Base-by-base conservation (phyloP, 805 yeast species). In the Wickerhamiella hasegawae region DNA sequence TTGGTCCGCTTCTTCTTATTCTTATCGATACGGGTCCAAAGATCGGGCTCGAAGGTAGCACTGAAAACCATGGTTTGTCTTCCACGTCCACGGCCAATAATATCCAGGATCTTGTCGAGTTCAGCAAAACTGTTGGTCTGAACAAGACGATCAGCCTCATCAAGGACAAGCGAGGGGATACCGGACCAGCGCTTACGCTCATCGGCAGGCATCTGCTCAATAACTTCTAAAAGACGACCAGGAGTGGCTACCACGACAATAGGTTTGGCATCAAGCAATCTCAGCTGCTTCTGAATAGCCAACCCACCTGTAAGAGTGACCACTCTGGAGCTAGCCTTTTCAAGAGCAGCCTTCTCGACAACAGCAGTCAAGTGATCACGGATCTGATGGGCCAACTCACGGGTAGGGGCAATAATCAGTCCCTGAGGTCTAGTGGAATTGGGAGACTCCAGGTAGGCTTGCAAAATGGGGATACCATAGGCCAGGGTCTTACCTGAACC, bases 401-500 rank as follows among this genome's bases (percentile, higher is more conserved):
- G 70, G 0, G 99, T 90, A 22, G 99, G 99, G 0, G 94, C 78
- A 50, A 90, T 79, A 20, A 90, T 69, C 10, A 90, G 61, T 4
- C 84, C 97, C 29, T 33, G 45, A 2, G 43, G 46, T 5, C 36
- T 24, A 30, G 29, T 37, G 12, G 40, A 41, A 55, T 53, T 12
- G 45, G 31, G 12, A 18, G 23, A 14, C 18, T 31, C 27, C 18
- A 38, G 15, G 73, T 46, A 39, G 70, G 68, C 40, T 11, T 87
- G 94, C 40, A 90, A 55, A 20, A 92, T 76, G 8, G 98, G 96
- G 19, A 90, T 71, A 31, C 95, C 95, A 54, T 82, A 90, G 0
- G 98, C 99, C 39, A 85, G 62, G 0, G 98, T 90, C 53, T 90
- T 90, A 65, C 98, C 98, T 1, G 94, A 81, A 54, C 98, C 98